Evolutionary conservation across 192 early-diverging fungal genomes (phyloP).

Genomic region (Mycoemilia scoparia): DNA sequence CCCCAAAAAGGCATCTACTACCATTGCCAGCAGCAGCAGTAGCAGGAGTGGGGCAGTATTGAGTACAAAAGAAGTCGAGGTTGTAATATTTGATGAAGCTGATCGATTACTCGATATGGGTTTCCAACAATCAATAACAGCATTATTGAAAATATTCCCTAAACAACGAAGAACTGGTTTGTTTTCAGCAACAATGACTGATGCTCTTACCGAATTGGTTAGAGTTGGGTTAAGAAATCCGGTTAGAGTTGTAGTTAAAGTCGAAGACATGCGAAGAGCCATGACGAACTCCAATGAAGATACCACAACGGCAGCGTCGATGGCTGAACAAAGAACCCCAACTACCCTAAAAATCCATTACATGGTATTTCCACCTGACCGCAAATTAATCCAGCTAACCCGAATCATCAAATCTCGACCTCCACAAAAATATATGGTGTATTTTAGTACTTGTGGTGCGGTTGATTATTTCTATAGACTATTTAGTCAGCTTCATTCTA

Average conservation of each 20-base stretch:
- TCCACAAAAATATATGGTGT: slow-evolving; percentile 75
- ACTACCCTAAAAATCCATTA: slow-evolving; percentile 47
- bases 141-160: slow-evolving; percentile 64
- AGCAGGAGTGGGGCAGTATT: slow-evolving; percentile 23
- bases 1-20: slow-evolving; percentile 18
- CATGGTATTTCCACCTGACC: slow-evolving; percentile 54
- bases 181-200: slow-evolving; percentile 94
- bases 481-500: slow-evolving; percentile 12
- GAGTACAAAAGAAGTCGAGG: slow-evolving; percentile 64
- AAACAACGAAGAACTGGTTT: slow-evolving; percentile 90
- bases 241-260: slow-evolving; percentile 73
- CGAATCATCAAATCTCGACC: slow-evolving; percentile 37
- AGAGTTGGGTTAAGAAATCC: slow-evolving; percentile 82
- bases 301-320: not conserved
- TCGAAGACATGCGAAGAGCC: slow-evolving; percentile 55
- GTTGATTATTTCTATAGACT: slow-evolving; percentile 89
- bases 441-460: slow-evolving; percentile 86
- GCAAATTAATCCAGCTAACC: slow-evolving; percentile 61
- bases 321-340: slow-evolving; percentile 9
- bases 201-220: slow-evolving; percentile 65
- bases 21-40: slow-evolving; percentile 15
- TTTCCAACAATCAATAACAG: slow-evolving; percentile 59
- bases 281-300: no score
- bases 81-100: slow-evolving; percentile 86
- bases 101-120: slow-evolving; percentile 90